Evolutionary conservation across 257 asterid genomes (phyloP), one percentile per base, ranked within the genome.

Genomic region (Eustoma russellianum): DNA sequence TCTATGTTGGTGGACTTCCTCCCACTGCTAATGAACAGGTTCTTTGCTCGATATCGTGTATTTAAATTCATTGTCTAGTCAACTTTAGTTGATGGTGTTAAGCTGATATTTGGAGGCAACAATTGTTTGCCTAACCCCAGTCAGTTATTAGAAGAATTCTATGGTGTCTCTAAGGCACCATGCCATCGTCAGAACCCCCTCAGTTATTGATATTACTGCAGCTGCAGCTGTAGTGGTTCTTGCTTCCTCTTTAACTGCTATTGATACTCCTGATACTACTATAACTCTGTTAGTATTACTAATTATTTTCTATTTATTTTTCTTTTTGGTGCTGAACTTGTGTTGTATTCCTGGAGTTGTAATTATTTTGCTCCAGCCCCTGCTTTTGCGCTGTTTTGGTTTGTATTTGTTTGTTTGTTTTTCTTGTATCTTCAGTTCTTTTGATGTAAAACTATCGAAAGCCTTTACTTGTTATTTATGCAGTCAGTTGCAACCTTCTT

Each of bases 11-110:
- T 57, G 97, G 99, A 55, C 97, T 92, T 43, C 82, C 99, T 50
- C 89, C 97, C 0, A 62, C 93, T 63, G 99, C 97, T 50, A 92
- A 92, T 72, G 99, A 92, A 76, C 95, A 85, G 91, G 99, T 92
- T 55, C 33, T 19, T 14, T 5, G 40, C 17, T 49, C 24, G 57
- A 53, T 55, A 40, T 17, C 47, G 52, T 49, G 50, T 34, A 24
- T 40, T 41, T 19, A 53, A 33, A 44, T 30, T 13, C 54, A 47
- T 41, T 30, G 43, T 28, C 2, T 50, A 17, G 24, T 50, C 11
- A 50, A 28, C 41, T 2, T 5, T 50, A 24, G 11, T 5, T 0
- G 1, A 30, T 33, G 19, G n/a, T 33, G 24, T 33, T n/a, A 30
- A 44, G 19, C n/a, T 33, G 19, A 1, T 6, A 50, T n/a, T 13